Evolutionary conservation across 2,329 filamentous ascomycete genomes (phyloP), one percentile per base, ranked within the genome.

Genomic region (Reticulascus tulasneorum): DNA sequence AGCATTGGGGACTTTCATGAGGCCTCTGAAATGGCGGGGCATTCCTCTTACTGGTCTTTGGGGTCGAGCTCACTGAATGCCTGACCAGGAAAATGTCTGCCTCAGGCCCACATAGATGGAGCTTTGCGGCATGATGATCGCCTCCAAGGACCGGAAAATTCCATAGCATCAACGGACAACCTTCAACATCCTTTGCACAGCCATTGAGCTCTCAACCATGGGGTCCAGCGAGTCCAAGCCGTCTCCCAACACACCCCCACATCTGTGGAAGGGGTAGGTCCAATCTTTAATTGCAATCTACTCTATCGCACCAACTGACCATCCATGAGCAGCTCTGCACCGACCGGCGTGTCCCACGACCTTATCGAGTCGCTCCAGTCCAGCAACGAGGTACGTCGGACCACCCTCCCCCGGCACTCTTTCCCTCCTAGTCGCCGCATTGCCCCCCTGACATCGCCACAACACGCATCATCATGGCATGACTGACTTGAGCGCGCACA

Each of bases 361-460:
- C 73, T 96, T 54, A 75, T 94, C 53, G 82, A 94, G 54, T 80
- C 82, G 43, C 73, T 97, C 44, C 87, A 95, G 62, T 77, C 79
- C 44, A 94, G 80, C 69, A 76, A 84, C 51, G 89, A 96, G 79
- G 90, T 95, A 75, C 55, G 66, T n/a, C 2, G 5, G 6, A 15
- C 24, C 4, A n/a, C 13, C 20, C 9, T 9, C 29, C 23, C 35
- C 35, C 17, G 23, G 23, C 13, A 10, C 8, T 16, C n/a, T 9
- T 23, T 20, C 9, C 24, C 32, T 25, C 18, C 31, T 6, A 13
- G 50, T 31, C 15, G 17, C 31, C 15, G 20, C 29, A 17, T 29
- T 19, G 18, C 31, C 27, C 16, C 19, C 23, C 30, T 33, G 29
- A 29, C 33, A 24, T 19, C 10, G 3, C 6, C 18, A 21, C 5